Base-by-base conservation (phyloP, 306 rosid genomes). In the Castanea mollissima region DNA sequence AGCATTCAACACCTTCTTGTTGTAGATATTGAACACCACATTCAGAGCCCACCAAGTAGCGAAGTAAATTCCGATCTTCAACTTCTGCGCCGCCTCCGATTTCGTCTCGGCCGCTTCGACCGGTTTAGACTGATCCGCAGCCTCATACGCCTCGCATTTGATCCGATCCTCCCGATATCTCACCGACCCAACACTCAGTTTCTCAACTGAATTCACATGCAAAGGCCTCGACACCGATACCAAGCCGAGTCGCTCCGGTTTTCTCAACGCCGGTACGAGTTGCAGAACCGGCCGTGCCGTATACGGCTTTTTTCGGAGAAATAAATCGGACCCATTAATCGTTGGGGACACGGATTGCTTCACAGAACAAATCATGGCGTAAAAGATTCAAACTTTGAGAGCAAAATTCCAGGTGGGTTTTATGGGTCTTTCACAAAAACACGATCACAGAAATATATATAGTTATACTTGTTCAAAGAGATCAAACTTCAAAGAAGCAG, bases 11-110 rank as follows among this genome's bases (percentile, higher is more conserved):
- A 95, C 99, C 88, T 95, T 95, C 97, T 95, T 95, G 84, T 95
- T 95, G 79, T 95, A 92, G 69, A 95, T 95, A 82, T 95, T 95
- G 85, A 95, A 95, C 10, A 95, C 99, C 71, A 95, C 99, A 73
- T 95, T 95, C 89, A 95, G 77, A 77, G 92, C 92, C 98, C 99
- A 95, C 99, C 98, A 95, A 25, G 92, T 88, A 41, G 99, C 99
- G 69, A 95, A 95, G 51, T 95, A 95, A 16, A 90, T 49, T 32
- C 98, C 99, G 78, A 95, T 95, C 83, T 92, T 95, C 86, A 92
- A 72, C 87, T 89, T 95, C 87, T 86, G 88, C 14, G 87, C 93
- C 55, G 98, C 89, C 87, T 87, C 99, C 16, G 91, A 62, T 35
- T 69, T 81, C 2, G 80, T 34, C 16, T 44, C 86, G 19, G 71